Conservation (phyloP, 129 eudicot genomes). For the Flaveria ramosissima region DNA sequence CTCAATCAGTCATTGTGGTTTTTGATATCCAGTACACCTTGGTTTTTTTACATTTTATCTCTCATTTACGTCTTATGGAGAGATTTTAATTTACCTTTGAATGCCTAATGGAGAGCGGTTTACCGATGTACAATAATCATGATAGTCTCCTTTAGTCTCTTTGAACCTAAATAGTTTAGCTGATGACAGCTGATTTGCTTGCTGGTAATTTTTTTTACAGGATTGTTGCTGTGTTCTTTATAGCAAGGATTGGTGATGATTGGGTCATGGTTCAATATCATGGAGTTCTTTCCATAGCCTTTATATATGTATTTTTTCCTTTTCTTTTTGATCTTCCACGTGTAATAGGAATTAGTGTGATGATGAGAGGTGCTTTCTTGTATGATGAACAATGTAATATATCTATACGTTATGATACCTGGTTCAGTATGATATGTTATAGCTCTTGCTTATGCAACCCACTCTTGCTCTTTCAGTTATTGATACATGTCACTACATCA, state of each 20-base stretch:
- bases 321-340: slow-evolving; percentile 31
- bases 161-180: slow-evolving; percentile 9
- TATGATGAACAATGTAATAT: slow-evolving; percentile 56
- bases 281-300: slow-evolving; percentile 55
- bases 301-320: slow-evolving; percentile 49
- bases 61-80: slow-evolving; percentile 12
- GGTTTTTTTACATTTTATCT: not conserved
- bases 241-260: slow-evolving; percentile 49
- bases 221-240: slow-evolving; percentile 43
- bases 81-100: not conserved
- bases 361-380: slow-evolving; percentile 44
- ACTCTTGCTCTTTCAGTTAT: slow-evolving; percentile 8
- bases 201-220: slow-evolving; percentile 53
- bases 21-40: not conserved
- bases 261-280: slow-evolving; percentile 52
- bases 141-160: not conserved
- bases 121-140: slow-evolving; percentile 9
- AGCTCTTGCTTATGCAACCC: slow-evolving; percentile 18
- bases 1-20: slow-evolving; percentile 9
- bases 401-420: slow-evolving; percentile 35
- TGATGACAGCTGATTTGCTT: slow-evolving; percentile 34
- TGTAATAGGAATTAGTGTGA: slow-evolving; percentile 49
- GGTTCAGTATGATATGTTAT: slow-evolving; percentile 24
- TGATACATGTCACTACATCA: slow-evolving; percentile 20
- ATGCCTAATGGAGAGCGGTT: slow-evolving; percentile 27